Evolutionary conservation across 1,284 basidiomycete genomes (phyloP).

Genomic region (Apiotrichum mycotoxinovorans): DNA sequence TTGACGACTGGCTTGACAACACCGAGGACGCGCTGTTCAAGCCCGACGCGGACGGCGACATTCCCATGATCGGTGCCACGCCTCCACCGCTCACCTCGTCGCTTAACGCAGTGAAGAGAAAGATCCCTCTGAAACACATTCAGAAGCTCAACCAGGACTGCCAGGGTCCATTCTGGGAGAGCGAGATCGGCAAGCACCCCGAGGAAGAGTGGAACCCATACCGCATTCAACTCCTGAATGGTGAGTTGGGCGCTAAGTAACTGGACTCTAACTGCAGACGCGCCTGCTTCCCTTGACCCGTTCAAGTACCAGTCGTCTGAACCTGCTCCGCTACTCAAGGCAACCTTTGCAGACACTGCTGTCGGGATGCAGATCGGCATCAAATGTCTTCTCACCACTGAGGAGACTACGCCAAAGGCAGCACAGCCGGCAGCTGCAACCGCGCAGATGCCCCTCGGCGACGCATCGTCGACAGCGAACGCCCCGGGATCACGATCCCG

Average conservation of each 20-base stretch:
- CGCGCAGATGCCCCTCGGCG: constrained; percentile 16
- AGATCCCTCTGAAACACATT: constrained; percentile 42
- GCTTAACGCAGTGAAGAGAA: constrained; percentile 35
- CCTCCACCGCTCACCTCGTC: constrained; percentile 2
- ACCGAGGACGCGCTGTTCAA: constrained; percentile 19
- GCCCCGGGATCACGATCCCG: constrained; percentile 1
- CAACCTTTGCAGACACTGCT: constrained; percentile 28
- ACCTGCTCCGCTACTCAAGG: constrained; percentile 28
- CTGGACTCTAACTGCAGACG: constrained; percentile 28
- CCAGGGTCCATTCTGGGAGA: constrained; percentile 48
- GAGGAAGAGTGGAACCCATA: constrained; percentile 39
- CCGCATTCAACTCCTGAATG: constrained; percentile 46
- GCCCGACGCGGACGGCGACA: constrained; percentile 40
- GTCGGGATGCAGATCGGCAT: constrained; percentile 33
- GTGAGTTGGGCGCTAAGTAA: constrained; percentile 22
- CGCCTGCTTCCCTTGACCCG: constrained; percentile 43
- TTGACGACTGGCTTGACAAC: constrained; percentile 47
- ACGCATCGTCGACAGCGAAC: constrained; percentile 17
- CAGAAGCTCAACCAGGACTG: constrained; percentile 44
- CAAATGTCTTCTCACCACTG: constrained; percentile 28
- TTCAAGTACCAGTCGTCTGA: constrained; percentile 40
- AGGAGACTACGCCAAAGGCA: constrained; percentile 13
- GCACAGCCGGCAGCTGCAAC: constrained; percentile 2
- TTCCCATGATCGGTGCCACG: constrained; percentile 35
- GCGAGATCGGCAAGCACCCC: constrained; percentile 29